A percentile compares a stretch with the other conserved stretches of the same genome.
Evolutionary conservation across 164 flowering plant species (phyloP).

Genomic region (Magnolia officinalis): DNA sequence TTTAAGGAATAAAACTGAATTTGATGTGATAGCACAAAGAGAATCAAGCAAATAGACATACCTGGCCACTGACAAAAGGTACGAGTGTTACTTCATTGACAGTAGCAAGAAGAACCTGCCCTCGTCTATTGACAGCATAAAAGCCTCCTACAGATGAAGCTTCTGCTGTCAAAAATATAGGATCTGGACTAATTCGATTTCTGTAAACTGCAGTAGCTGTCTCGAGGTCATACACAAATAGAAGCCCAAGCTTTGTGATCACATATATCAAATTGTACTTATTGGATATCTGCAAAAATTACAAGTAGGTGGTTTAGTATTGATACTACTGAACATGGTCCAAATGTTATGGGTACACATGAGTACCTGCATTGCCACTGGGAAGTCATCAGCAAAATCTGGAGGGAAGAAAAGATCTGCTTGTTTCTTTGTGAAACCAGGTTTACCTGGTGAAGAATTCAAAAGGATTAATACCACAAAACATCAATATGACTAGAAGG

Average conservation of each 20-base stretch:
- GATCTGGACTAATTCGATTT: conserved; percentile 98
- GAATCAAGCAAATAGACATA: conserved; percentile 22
- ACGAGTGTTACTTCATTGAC: conserved; percentile 91
- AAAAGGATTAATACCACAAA: not conserved
- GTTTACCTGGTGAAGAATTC: conserved; percentile 60
- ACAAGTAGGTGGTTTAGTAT: conserved; percentile 10
- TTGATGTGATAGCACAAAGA: not conserved
- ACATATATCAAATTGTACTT: conserved; percentile 87
- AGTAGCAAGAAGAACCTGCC: conserved; percentile 93
- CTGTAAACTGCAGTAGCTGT: conserved; percentile 94
- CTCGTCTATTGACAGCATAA: conserved; percentile 93
- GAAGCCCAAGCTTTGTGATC: conserved; percentile 95
- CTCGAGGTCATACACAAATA: conserved; percentile 98
- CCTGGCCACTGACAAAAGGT: conserved; percentile 97
- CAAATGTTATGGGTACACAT: not conserved
- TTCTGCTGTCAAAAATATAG: conserved; percentile 92
- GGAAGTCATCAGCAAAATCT: conserved; percentile 98
- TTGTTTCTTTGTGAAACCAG: conserved; percentile 87
- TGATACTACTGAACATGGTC: not conserved
- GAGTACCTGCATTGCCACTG: conserved; percentile 97
- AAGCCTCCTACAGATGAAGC: conserved; percentile 96
- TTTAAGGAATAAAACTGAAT: not conserved
- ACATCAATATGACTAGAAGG: not conserved
- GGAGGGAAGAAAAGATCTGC: conserved; percentile 99
- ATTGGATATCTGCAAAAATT: conserved; percentile 74